Conservation (phyloP, 495 filamentous ascomycete genomes). For the Hypomontagnella monticulosa region DNA sequence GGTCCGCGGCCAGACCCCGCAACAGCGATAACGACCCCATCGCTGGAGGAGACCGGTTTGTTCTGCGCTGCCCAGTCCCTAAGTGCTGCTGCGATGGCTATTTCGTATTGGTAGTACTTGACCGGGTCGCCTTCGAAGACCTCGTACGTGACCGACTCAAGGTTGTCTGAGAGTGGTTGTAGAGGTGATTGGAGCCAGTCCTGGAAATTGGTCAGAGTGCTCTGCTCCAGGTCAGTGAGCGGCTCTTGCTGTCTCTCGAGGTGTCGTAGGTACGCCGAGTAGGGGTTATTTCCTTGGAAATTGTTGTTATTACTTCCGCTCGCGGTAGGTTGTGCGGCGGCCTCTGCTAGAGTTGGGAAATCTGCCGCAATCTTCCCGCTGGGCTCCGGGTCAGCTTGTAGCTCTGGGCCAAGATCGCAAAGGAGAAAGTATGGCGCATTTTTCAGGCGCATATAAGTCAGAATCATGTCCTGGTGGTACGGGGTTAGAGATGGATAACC, state of each 20-base stretch:
- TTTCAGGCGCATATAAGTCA: slow-evolving; percentile 83
- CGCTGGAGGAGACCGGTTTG: slow-evolving; percentile 73
- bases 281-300: slow-evolving; percentile 53
- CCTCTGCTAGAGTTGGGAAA: slow-evolving; percentile 76
- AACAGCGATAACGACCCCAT: slow-evolving; percentile 87
- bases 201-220: slow-evolving; percentile 64
- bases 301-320: slow-evolving; percentile 37
- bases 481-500: slow-evolving; percentile 87
- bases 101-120: slow-evolving; percentile 96
- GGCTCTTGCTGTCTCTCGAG: slow-evolving; percentile 84
- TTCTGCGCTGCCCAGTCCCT: slow-evolving; percentile 77
- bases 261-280: slow-evolving; percentile 84
- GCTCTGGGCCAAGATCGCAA: slow-evolving; percentile 74
- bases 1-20: slow-evolving; percentile 93
- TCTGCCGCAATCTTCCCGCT: slow-evolving; percentile 51
- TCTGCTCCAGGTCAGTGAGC: slow-evolving; percentile 56
- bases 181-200: slow-evolving; percentile 95
- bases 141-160: slow-evolving; percentile 97
- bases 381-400: slow-evolving; percentile 33
- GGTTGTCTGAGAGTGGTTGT: slow-evolving; percentile 93
- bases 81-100: slow-evolving; percentile 82
- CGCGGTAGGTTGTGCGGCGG: slow-evolving; percentile 52
- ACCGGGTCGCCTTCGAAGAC: slow-evolving; percentile 98
- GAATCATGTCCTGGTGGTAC: slow-evolving; percentile 79
- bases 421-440: slow-evolving; percentile 83